These are phyloP conservation scores for Phytophthora rubi DNA, from an alignment of 352 stramenopile genomes.

Conservation along the genomic window DNA sequence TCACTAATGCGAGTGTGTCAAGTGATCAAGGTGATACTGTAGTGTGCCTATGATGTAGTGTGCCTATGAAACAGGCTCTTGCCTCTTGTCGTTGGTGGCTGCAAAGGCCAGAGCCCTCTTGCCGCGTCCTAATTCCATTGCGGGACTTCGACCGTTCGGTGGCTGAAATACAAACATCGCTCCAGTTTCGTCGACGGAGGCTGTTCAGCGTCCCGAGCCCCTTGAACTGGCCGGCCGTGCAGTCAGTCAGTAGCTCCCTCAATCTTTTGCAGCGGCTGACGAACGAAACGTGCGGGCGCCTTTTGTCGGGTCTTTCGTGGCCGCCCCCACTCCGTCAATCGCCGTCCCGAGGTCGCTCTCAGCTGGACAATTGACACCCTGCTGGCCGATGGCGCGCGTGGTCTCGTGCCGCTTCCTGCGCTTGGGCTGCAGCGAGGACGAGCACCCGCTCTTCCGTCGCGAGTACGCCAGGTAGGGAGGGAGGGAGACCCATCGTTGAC, in stretches of 20 bases:
- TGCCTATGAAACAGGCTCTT: too few species aligned
- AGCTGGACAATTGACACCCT: not conserved
- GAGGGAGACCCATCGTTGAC: not conserved
- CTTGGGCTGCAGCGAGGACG: conserved; percentile 34
- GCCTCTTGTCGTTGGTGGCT: too few species aligned
- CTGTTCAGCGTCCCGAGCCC: not conserved
- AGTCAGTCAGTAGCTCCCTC: not conserved
- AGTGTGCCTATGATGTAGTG: too few species aligned
- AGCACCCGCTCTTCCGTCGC: conserved; percentile 42
- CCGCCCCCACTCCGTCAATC: not conserved
- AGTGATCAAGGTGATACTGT: too few species aligned
- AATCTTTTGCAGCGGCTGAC: not conserved
- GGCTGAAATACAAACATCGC: not conserved
- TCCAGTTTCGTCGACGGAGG: not conserved
- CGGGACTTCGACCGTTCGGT: not conserved
- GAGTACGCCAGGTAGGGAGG: conserved; percentile 37
- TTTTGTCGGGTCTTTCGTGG: not conserved
- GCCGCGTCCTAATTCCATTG: not conserved
- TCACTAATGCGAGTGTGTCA: too few species aligned
- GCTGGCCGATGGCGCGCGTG: conserved; percentile 11
- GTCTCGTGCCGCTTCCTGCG: conserved; percentile 37
- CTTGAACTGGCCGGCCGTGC: not conserved
- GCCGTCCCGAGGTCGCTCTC: not conserved
- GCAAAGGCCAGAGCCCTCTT: too few species aligned
- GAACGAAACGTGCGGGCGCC: not conserved